Evolutionary conservation across 495 filamentous ascomycete species (phyloP), one percentile per base, ranked within the genome.

Genomic region (Aspergillus conjunctus): DNA sequence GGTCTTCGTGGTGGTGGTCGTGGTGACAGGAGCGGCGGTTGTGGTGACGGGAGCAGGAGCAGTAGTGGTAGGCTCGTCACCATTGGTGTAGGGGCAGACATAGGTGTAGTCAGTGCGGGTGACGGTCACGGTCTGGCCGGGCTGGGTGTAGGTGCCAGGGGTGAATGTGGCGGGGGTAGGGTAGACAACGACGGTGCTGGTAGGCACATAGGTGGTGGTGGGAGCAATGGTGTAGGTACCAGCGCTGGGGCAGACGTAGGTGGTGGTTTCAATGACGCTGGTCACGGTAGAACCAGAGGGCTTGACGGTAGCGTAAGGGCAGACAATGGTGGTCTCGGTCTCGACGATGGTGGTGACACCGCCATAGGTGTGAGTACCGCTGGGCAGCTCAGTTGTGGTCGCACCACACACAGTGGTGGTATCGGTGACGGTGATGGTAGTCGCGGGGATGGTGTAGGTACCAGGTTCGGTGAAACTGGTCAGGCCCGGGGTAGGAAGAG

Each of bases 191-290:
- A 83, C 82, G 64, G 83, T 84, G 58, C 75, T 79, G 64, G 72
- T 71, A 50, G 79, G 75, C 50, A 84, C 80, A 26, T 72, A 72
- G 58, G 85, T 88, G 68, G 87, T 89, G 69, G 80, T 81, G 22
- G 88, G 88, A 64, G 83, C 87, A 66, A 93, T 87, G 70, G 87
- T 91, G 81, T 93, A 93, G 57, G 88, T 92, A 73, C 90, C 90
- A 70, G 90, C 79, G 44, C 78, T 78, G 65, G 91, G 88, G 87
- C 89, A 92, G 66, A 87, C 83, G 73, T 88, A 92, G 67, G 87
- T 89, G 67, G 87, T 89, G 66, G 82, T 86, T 75, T 82, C 81
- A 69, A 89, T 83, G 68, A 90, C 76, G 78, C 82, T 91, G 79
- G 85, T 91, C 46, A 82, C 84, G 41, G 86, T 86, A 66, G 81